phyloP scores from a whole-genome alignment of 148 eudicot genomes.

The Rhododendron henanense region DNA sequence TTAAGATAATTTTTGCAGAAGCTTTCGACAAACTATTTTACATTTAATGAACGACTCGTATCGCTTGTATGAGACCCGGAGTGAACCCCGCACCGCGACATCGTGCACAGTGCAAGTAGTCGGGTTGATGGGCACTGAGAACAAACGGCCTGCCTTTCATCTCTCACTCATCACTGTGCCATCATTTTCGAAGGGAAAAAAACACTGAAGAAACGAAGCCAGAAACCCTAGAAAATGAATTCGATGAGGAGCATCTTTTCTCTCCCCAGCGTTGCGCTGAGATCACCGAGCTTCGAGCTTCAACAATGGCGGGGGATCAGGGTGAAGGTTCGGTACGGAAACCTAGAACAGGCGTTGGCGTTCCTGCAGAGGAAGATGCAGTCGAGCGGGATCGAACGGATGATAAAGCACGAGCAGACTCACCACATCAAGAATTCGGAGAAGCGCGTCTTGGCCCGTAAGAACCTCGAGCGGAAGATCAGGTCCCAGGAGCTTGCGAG shows the following conservation, averaged over 20 bases:
- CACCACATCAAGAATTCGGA: slow-evolving; percentile 80
- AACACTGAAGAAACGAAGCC: background rate
- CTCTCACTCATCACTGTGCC: too few species aligned
- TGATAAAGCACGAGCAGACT: slow-evolving; percentile 52
- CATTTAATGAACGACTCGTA: too few species aligned
- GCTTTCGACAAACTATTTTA: too few species aligned
- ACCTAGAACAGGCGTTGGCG: slow-evolving; percentile 57
- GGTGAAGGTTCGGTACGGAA: slow-evolving; percentile 53
- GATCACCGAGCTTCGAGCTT: slow-evolving; percentile 25
- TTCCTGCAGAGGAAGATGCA: slow-evolving; percentile 75
- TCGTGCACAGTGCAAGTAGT: too few species aligned
- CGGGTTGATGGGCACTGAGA: too few species aligned
- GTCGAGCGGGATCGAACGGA: slow-evolving; percentile 68
- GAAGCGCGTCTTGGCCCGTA: slow-evolving; percentile 74
- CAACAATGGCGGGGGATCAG: slow-evolving; percentile 80
- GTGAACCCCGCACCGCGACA: too few species aligned
- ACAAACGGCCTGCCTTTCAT: too few species aligned
- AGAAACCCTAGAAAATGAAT: slow-evolving; percentile 18
- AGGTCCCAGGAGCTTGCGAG: slow-evolving; percentile 63
- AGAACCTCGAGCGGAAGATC: slow-evolving; percentile 47
- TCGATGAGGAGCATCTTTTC: slow-evolving; percentile 4
- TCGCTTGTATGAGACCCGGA: rapidly evolving
- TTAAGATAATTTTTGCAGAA: too few species aligned
- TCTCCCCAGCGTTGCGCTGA: slow-evolving; percentile 9
- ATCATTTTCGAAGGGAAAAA: too few species aligned